Evolutionary conservation across 1,284 basidiomycete genomes (phyloP).

Genomic region (Rhodotorula glutinis): DNA sequence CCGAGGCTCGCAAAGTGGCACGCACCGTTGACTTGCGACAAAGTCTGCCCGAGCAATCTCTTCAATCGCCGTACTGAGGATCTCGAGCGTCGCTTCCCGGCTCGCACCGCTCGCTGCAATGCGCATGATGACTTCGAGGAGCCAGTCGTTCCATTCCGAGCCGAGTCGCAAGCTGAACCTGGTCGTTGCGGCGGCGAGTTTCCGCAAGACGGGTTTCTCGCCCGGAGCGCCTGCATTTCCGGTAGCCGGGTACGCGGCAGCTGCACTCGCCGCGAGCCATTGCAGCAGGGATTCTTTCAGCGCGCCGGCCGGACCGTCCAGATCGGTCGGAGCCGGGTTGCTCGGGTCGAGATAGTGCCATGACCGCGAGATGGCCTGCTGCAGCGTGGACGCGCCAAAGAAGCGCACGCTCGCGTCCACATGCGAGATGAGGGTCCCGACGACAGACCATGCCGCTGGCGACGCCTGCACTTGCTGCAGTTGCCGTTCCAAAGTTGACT

Average conservation of each 20-base stretch:
- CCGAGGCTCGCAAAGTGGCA: neutral
- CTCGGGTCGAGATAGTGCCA: slow-evolving; percentile 28
- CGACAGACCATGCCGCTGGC: slow-evolving; percentile 15
- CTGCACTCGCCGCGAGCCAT: slow-evolving; percentile 40
- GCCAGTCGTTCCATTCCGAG: slow-evolving; percentile 41
- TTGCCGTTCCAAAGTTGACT: slow-evolving; percentile 17
- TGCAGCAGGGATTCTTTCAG: slow-evolving; percentile 40
- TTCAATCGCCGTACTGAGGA: slow-evolving; percentile 43
- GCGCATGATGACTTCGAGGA: slow-evolving; percentile 41
- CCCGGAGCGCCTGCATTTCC: neutral
- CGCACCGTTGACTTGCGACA: slow-evolving; percentile 40
- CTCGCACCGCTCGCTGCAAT: slow-evolving; percentile 35
- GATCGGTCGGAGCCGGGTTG: neutral
- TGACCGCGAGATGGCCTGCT: slow-evolving; percentile 39
- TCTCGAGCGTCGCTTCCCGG: slow-evolving; percentile 38
- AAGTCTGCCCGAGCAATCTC: slow-evolving; percentile 43
- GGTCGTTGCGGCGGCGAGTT: slow-evolving; percentile 41
- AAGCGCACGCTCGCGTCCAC: slow-evolving; percentile 36
- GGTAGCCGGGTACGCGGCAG: slow-evolving; percentile 20
- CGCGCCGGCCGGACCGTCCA: neutral
- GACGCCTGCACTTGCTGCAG: slow-evolving; percentile 25
- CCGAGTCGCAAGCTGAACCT: slow-evolving; percentile 14
- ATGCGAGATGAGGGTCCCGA: slow-evolving; percentile 20
- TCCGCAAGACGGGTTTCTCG: slow-evolving; percentile 42
- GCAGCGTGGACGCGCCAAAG: slow-evolving; percentile 43